These are phyloP conservation scores for Globisporangium carolinianum DNA, from an alignment of 352 stramenopile species.

Conservation along the genomic window DNA sequence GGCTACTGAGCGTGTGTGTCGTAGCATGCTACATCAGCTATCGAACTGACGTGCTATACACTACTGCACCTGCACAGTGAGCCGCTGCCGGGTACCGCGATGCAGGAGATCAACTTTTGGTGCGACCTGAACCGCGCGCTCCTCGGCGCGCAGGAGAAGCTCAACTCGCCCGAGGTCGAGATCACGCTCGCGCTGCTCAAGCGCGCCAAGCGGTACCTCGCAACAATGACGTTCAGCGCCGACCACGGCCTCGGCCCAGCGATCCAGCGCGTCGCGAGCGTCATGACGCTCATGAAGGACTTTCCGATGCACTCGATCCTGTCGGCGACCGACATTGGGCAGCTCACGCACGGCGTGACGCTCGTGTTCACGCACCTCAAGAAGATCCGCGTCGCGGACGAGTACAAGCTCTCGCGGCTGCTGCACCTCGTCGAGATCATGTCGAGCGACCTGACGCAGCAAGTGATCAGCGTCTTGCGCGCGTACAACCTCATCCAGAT, in stretches of 20 bases:
- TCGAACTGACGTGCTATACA: background rate
- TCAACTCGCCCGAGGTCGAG: constrained; percentile 86
- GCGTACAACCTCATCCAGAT: constrained; percentile 83
- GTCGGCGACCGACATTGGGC: constrained; percentile 79
- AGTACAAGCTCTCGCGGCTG: constrained; percentile 81
- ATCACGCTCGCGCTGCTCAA: constrained; percentile 90
- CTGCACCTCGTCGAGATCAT: constrained; percentile 82
- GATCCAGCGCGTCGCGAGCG: constrained; percentile 82
- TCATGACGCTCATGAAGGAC: constrained; percentile 91
- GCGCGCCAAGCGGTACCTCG: constrained; percentile 87
- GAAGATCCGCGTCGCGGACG: constrained; percentile 85
- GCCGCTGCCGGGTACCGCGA: constrained; percentile 77
- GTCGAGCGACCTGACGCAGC: constrained; percentile 79
- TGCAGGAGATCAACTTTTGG: constrained; percentile 96
- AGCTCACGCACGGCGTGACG: constrained; percentile 75
- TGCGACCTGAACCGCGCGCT: constrained; percentile 87
- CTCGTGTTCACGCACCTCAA: constrained; percentile 87
- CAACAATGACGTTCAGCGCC: constrained; percentile 86
- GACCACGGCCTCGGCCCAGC: constrained; percentile 84
- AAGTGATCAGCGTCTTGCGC: constrained; percentile 73
- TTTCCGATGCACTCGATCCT: constrained; percentile 92
- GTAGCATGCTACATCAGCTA: background rate
- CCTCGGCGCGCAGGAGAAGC: constrained; percentile 75
- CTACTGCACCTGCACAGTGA: constrained; percentile 25
- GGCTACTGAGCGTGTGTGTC: background rate